phyloP scores from a whole-genome alignment of 805 yeast species.

The Saturnispora mendoncae region DNA sequence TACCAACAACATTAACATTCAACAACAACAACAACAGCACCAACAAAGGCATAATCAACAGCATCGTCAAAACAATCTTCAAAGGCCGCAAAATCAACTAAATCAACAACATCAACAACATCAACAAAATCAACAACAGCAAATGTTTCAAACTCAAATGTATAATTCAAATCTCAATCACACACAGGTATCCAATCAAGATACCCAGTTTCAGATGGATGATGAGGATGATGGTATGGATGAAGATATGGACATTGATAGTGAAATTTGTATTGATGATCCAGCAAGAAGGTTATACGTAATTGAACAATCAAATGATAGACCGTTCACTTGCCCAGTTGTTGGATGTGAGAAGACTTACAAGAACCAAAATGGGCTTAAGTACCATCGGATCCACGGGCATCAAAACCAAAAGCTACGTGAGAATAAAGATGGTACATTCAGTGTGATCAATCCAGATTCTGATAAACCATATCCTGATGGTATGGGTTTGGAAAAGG shows the following conservation, averaged over 20 bases:
- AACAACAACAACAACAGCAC: not conserved
- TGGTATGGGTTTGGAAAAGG: slow-evolving; percentile 92
- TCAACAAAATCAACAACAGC: slow-evolving; percentile 6
- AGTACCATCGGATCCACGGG: slow-evolving; percentile 92
- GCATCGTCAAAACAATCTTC: slow-evolving; percentile 8
- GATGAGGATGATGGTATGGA: slow-evolving; percentile 28
- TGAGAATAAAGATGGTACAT: slow-evolving; percentile 88
- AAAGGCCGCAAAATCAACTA: slow-evolving; percentile 20
- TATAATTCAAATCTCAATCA: slow-evolving; percentile 2
- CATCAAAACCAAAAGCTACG: slow-evolving; percentile 92
- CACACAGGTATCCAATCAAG: slow-evolving; percentile 7
- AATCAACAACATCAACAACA: slow-evolving; percentile 16
- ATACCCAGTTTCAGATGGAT: slow-evolving; percentile 30
- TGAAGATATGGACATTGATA: slow-evolving; percentile 24
- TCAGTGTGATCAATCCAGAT: slow-evolving; percentile 86
- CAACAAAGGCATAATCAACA: slow-evolving; percentile 5
- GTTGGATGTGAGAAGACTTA: slow-evolving; percentile 97
- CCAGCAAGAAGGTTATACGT: slow-evolving; percentile 94
- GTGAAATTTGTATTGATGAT: slow-evolving; percentile 80
- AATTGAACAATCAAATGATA: slow-evolving; percentile 82
- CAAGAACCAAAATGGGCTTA: slow-evolving; percentile 94
- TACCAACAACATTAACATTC: not conserved
- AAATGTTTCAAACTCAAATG: slow-evolving; percentile 8
- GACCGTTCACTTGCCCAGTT: slow-evolving; percentile 96
- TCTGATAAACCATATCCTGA: slow-evolving; percentile 84